Evolutionary conservation across 371 early-diverging fungal species (phyloP), one percentile per base, ranked within the genome.

Genomic region (Haplosporangium sp.): DNA sequence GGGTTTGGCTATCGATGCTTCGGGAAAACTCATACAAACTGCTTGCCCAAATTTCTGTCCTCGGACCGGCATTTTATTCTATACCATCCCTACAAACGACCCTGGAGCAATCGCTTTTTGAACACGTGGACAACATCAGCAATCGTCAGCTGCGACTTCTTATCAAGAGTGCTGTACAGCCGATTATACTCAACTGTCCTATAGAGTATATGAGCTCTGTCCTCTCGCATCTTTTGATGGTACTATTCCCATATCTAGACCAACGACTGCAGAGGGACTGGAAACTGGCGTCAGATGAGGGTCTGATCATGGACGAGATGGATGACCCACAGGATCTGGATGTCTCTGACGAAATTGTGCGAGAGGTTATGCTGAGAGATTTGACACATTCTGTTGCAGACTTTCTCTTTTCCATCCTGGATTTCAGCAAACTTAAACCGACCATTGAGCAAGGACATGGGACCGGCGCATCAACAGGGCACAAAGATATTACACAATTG

Each of bases 161-260:
- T 10, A 72, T 88, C 46, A 66, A 58, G 42, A 67, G 59, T 54
- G 68, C 80, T 11, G 69, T 85, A 6, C 82, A 77, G 37, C 84
- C 85, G 2, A 47, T 87, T 37, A 71, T 84, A 1, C 38, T 84
- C n/a, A 77, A 83, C 48, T 87, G 86, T 54, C 89, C 89, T 9
- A 47, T 43, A 42, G 51, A 51, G n/a, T 69, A 51, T 37, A 65
- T 74, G 67, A 53, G 45, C 0, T 52, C 73, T 10, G 57, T 83
- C 11, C 62, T 89, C 9, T 62, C 63, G 12, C 81, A 71, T 43
- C 55, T 86, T 14, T 55, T 89, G 16, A 69, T 75, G n/a, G 64
- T 69, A 2, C 60, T 86, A 8, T 67, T 84, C 41, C 62, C 74
- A 21, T 88, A 80, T 54, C 29, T 87, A 37, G 56, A 70, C 43